Evolutionary conservation across 495 filamentous ascomycete genomes (phyloP).

Genomic region (Neurospora sp.): DNA sequence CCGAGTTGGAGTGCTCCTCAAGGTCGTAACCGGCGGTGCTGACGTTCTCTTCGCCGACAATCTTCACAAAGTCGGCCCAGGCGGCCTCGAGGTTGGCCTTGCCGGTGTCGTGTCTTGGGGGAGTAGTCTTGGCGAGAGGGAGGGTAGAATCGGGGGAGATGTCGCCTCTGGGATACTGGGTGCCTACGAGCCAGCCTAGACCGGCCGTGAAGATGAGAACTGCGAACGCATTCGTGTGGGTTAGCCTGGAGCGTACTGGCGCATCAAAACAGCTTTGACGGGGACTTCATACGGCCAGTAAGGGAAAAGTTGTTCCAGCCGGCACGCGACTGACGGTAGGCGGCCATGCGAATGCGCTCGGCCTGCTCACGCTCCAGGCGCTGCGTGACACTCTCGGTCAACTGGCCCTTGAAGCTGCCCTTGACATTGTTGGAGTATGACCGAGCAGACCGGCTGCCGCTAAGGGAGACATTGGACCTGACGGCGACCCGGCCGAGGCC

Average conservation of each 20-base stretch:
- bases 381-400: conserved; percentile 73
- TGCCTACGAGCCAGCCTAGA: conserved; percentile 64
- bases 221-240: conserved; percentile 12
- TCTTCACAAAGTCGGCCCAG: conserved; percentile 80
- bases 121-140: conserved; percentile 47
- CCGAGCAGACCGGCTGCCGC: conserved; percentile 2
- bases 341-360: conserved; percentile 56
- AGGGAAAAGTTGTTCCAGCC: conserved; percentile 49
- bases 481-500: conserved; percentile 6
- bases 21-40: conserved; percentile 62
- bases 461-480: not conserved
- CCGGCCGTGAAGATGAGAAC: conserved; percentile 50
- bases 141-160: conserved; percentile 62
- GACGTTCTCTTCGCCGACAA: conserved; percentile 79
- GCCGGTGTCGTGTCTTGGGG: conserved; percentile 60
- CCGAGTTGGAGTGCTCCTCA: conserved; percentile 64
- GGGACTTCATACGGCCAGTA: conserved; percentile 46
- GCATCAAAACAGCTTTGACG: not conserved
- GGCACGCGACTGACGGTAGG: conserved; percentile 41
- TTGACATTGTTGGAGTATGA: conserved; percentile 2
- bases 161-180: conserved; percentile 41
- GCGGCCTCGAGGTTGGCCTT: conserved; percentile 78
- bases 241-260: not conserved
- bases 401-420: conserved; percentile 63
- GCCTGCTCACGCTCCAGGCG: conserved; percentile 65